Conservation (phyloP, 805 yeast species). For the Komagataella kurtzmanii region DNA sequence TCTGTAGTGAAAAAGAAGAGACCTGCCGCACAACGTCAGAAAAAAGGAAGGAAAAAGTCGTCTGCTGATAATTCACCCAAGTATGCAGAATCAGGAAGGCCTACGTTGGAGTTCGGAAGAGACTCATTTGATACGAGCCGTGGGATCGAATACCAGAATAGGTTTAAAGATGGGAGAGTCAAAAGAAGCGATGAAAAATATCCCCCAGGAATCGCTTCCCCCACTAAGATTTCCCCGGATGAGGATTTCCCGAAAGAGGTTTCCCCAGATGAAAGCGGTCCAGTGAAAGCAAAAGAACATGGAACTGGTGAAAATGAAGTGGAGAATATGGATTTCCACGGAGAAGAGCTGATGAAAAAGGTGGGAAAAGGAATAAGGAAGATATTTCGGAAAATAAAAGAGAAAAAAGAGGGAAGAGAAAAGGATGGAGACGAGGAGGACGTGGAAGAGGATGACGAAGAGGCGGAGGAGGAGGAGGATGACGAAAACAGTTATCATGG, state of each 20-base stretch:
- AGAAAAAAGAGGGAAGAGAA: neutral
- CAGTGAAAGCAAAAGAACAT: neutral
- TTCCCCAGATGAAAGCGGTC: neutral
- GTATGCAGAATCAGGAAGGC: neutral
- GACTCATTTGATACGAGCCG: neutral
- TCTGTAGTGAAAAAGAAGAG: neutral
- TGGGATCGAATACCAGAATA: neutral
- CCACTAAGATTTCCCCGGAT: neutral
- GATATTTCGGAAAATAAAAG: neutral
- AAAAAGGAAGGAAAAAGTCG: neutral
- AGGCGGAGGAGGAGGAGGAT: slow-evolving; percentile 2
- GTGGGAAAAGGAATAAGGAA: neutral
- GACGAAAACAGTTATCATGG: neutral
- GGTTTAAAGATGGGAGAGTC: neutral
- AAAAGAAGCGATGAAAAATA: neutral
- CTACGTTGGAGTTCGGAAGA: neutral
- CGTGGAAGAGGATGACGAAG: neutral
- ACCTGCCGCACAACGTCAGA: neutral
- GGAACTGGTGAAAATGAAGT: neutral
- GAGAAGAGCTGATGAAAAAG: neutral
- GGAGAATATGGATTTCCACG: neutral
- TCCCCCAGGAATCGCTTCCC: neutral
- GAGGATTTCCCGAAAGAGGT: neutral
- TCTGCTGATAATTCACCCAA: neutral
- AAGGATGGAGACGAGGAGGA: neutral